Base-by-base conservation (phyloP, 2,329 filamentous ascomycete genomes). In the Septoria petroselini region DNA sequence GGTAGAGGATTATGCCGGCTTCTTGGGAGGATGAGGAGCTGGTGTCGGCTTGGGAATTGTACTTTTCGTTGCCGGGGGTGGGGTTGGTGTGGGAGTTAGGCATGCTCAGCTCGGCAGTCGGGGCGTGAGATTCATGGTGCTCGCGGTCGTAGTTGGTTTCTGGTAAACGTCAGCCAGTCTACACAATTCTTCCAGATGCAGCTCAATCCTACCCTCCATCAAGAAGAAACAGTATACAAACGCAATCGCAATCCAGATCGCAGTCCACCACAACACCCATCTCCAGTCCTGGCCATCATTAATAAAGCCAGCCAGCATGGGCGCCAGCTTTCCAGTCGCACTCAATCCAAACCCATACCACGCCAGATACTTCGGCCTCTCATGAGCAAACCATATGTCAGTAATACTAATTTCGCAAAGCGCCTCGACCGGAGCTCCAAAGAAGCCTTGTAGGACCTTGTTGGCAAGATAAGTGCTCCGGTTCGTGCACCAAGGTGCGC, bases 171-270 rank as follows among this genome's bases (percentile, higher is more conserved):
- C 11, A 41, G 33, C 34, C 23, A 27, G 5, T 27, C 5, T 9
- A 19, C 14, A n/a, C 2, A 9, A 8, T 5, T 8, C 12, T 9
- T 8, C 1, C 4, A 30, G 1, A 4, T 4, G n/a, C 12, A n/a
- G 5, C 29, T 14, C 12, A 17, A 8, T 7, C 35, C n/a, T 11
- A 53, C 50, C 50, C 61, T 83, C 80, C 71, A 81, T 76, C 60
- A 77, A 74, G 57, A 83, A 76, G 65, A 81, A 81, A 2, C 78
- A 66, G 53, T 80, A 72, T n/a, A 82, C 57, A 31, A 77, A 74
- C 4, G 66, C 70, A 2, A 74, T 63, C 1, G 67, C 77, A 2
- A 68, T 64, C 55, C 82, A 72, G 17, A 83, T 81, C 2, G 79
- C 75, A 17, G 73, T 74, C 69, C 76, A 79, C 75, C 65, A 64